A percentile compares a stretch with the other conserved stretches of the same genome.
phyloP scores from a whole-genome alignment of 2,329 filamentous ascomycete genomes.

The Hypoxylon sp. region DNA sequence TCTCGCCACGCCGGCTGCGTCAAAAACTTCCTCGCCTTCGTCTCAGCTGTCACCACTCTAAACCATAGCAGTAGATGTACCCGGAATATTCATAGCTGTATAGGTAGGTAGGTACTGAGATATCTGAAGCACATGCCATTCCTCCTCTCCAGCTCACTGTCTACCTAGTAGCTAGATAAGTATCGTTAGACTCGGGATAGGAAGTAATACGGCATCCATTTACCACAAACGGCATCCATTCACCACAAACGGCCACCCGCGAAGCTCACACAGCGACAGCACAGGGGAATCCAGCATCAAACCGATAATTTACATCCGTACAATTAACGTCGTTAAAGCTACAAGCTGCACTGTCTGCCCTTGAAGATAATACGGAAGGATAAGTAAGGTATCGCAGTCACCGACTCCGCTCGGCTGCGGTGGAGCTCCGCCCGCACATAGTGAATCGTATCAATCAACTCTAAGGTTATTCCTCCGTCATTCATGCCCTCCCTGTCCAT shows the following conservation, averaged over 20 bases:
- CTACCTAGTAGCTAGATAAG: no score
- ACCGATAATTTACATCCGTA: not conserved
- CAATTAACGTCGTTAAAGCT: not conserved
- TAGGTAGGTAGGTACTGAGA: no score
- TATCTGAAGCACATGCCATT: not conserved
- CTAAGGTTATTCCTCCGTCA: slow-evolving; percentile 1
- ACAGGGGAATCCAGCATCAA: not conserved
- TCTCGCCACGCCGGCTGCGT: no score
- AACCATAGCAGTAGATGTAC: not conserved
- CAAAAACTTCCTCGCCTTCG: no score
- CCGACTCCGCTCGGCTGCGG: slow-evolving; percentile 12
- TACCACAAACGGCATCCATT: not conserved
- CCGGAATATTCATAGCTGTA: not conserved
- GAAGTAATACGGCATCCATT: not conserved
- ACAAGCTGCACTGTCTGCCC: not conserved
- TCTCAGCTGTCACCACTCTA: not conserved
- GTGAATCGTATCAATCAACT: slow-evolving; percentile 19
- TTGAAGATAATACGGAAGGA: slow-evolving; percentile 4
- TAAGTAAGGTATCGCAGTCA: slow-evolving; percentile 11
- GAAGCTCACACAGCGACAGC: not conserved
- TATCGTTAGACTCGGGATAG: not conserved
- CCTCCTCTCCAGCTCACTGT: not conserved
- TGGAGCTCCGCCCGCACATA: slow-evolving; percentile 1
- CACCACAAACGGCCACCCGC: not conserved
- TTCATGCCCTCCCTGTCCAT: slow-evolving; percentile 11